Base-by-base conservation (phyloP, 805 yeast species). In the Cyberlindnera saturnus region DNA sequence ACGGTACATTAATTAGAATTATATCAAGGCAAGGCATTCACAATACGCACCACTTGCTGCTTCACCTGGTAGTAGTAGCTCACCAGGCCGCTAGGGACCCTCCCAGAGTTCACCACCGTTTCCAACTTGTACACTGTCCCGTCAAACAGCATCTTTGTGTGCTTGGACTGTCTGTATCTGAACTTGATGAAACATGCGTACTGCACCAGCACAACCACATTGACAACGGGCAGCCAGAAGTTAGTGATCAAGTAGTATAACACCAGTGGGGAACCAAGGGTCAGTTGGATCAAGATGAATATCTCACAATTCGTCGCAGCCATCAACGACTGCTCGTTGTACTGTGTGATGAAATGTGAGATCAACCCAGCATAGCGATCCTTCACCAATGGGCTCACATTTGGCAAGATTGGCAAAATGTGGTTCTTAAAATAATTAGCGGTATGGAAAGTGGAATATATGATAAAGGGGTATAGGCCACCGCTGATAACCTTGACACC, bases 371-470 rank as follows among this genome's bases (percentile, higher is more conserved):
- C 53, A 47, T 56, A 34, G 51, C 59, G 45, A 60, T 30, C 61
- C 45, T 54, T 62, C 34, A 40, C 51, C 20, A 41, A 52, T 30
- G 43, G 51, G 41, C 48, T 32, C 17, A 55, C 34, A 4, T 55
- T 35, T 3, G 82, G 79, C 36, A 71, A 55, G 38, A 69, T 64
- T 41, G 83, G 82, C 45, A 82, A 64, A 45, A 82, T 57, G 51
- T 69, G 67, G 39, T 72, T 70, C 56, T 75, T 79, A 52, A 74
- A 62, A 61, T 82, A 83, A 35, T 74, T 71, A 55, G 81, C 67
- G 6, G 77, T 73, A 63, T 83, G 89, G 70, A 82, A 82, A 3
- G 74, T 46, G 5, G 87, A 79, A 61, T 73, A 83, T 39, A 82
- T 71, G 15, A 74, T 70, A 55, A 81, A 82, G 26, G 88, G 81